Evolutionary conservation across 2,329 filamentous ascomycete genomes (phyloP).

Genomic region (Colletotrichum viniferum): DNA sequence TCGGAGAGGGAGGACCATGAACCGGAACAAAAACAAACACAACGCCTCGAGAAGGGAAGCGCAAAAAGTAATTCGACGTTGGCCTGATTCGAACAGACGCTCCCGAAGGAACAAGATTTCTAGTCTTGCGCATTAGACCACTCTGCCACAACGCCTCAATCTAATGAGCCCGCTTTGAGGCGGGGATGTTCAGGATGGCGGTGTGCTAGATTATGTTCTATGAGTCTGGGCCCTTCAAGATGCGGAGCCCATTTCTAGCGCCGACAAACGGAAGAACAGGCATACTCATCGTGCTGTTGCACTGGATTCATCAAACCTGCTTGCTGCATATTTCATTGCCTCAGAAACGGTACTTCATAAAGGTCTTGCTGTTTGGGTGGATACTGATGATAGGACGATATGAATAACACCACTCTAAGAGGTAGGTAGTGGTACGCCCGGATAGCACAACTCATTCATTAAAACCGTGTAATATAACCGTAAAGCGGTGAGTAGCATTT

Average conservation of each 20-base stretch:
- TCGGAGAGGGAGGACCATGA: not conserved
- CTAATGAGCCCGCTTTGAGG: not conserved
- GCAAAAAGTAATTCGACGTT: not conserved
- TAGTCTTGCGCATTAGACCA: not conserved
- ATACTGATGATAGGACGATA: too few species aligned
- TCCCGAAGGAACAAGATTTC: not conserved
- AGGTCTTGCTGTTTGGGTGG: too few species aligned
- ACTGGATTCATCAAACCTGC: too few species aligned
- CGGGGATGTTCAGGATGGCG: rapidly evolving
- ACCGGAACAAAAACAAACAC: not conserved
- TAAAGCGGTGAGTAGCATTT: too few species aligned
- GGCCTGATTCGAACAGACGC: not conserved
- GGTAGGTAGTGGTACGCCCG: too few species aligned
- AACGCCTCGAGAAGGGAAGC: not conserved
- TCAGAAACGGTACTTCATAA: too few species aligned
- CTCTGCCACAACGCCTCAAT: constrained; percentile 9
- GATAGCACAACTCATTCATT: not conserved
- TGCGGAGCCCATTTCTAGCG: too few species aligned
- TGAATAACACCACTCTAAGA: too few species aligned
- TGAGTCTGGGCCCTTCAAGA: not conserved
- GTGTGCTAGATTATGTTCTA: not conserved
- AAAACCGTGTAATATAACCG: not conserved
- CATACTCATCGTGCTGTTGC: too few species aligned
- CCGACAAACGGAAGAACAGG: too few species aligned
- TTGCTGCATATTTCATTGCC: too few species aligned